These are phyloP conservation scores for Cyanidiococcus yangmingshanensis DNA, from an alignment of 23 red algal genomes.

Conservation along the genomic window DNA sequence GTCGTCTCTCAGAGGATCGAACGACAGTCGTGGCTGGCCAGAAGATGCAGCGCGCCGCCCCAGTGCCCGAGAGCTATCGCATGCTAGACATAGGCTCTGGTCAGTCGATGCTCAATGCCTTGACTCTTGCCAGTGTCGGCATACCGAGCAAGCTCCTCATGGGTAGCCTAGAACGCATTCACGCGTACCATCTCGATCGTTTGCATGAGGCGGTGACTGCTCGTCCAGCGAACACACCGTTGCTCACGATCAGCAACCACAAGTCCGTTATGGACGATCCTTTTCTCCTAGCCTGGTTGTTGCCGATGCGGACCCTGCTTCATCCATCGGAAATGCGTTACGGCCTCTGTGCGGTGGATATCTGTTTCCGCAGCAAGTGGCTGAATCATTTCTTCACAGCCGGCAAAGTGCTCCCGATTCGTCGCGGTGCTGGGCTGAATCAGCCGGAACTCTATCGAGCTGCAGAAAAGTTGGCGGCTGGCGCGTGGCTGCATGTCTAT, in stretches of 20 bases:
- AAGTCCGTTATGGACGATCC: constrained; percentile 77
- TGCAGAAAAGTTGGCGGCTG: constrained; percentile 45
- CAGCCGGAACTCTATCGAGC: constrained; percentile 47
- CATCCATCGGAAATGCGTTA: constrained; percentile 57
- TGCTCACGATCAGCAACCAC: constrained; percentile 88
- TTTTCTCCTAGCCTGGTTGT: constrained; percentile 54
- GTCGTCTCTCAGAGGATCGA: too few relatives aligned
- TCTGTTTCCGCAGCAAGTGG: constrained; percentile 62
- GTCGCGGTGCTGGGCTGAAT: constrained; percentile 48
- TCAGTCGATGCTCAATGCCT: constrained; percentile 23
- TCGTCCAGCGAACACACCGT: constrained; percentile 33
- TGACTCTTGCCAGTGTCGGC: constrained; percentile 38
- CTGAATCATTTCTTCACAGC: constrained; percentile 45
- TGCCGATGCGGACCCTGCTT: constrained; percentile 57
- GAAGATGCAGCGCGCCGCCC: background rate
- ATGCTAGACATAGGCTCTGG: constrained; percentile 19
- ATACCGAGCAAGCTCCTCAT: constrained; percentile 51
- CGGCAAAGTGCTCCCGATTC: constrained; percentile 79
- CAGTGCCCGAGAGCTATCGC: constrained; percentile 1
- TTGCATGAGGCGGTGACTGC: constrained; percentile 53
- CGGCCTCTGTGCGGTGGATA: constrained; percentile 82
- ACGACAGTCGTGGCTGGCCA: too few relatives aligned
- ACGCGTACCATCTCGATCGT: constrained; percentile 39
- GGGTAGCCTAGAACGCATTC: constrained; percentile 28
- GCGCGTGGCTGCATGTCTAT: constrained; percentile 92